Base-by-base conservation (phyloP, 768 basidiomycete genomes). In the Lyophyllum shimeji region DNA sequence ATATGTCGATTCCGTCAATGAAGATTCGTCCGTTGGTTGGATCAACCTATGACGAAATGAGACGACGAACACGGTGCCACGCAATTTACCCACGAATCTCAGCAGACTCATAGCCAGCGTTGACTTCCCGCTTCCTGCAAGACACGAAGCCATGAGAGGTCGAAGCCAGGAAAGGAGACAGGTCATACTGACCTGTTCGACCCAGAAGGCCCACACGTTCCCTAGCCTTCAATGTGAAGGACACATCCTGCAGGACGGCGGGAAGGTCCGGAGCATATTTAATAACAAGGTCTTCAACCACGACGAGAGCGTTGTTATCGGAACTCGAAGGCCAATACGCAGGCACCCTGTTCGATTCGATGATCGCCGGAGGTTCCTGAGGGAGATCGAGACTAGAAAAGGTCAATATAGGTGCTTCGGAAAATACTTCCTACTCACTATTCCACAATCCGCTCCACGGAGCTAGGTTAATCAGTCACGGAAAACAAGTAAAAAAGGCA, bases 301-400 rank as follows among this genome's bases (percentile, higher is more conserved):
- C 70, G 27, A 97, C 64, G 23, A 95, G 74, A 3, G 77, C 66
- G 25, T 84, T 76, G 7, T 80, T 74, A 47, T 77, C 80, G 17
- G 85, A 76, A 55, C 79, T 84, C 0, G 93, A 93, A 0, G 95
- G 95, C 95, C 95, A 97, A 65, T 95, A 95, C 0, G 94, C 95
- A 0, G 95, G 95, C 1, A 86, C 87, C 7, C 90, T 82, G 53
- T 80, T 82, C 0, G 80, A 79, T 60, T 93, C 87, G 47, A 94
- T 87, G 55, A 88, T 65, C 0, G 86, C 78, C 2, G 91, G 85
- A 0, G 95, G 89, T 66, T 96, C 93, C 68, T 93, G 91, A 0
- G 93, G 93, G 5, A 97, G 78, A 50, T 91, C 83, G 23, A 96
- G 72, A 60, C 77, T 78, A 39, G 7, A 40, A 37, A 25, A 17